Conservation (phyloP, 805 yeast genomes). For the Zygotorulaspora danielsina region DNA sequence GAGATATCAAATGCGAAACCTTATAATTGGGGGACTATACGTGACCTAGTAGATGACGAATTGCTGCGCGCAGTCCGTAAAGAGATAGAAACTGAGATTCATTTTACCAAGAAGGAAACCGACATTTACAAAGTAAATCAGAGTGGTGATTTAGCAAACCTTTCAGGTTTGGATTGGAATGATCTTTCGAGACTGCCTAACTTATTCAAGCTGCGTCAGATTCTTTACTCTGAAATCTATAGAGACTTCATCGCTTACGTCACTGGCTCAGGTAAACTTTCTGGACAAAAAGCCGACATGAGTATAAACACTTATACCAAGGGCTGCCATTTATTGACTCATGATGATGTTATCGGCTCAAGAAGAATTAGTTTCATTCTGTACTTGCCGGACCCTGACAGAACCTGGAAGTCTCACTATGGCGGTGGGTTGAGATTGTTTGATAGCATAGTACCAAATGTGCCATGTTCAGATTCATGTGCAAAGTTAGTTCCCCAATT, state of each 20-base stretch:
- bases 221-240: conserved; percentile 80
- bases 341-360: conserved; percentile 96
- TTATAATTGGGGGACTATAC: conserved; percentile 85
- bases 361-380: conserved; percentile 89
- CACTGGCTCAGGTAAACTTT: conserved; percentile 82
- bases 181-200: conserved; percentile 73
- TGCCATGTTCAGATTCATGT: conserved; percentile 74
- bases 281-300: conserved; percentile 90
- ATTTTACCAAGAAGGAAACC: conserved; percentile 92
- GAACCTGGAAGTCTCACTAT: conserved; percentile 81
- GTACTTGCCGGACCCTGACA: conserved; percentile 89
- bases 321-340: conserved; percentile 91
- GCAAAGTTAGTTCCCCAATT: conserved; percentile 81
- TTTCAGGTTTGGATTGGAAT: conserved; percentile 75
- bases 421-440: conserved; percentile 91
- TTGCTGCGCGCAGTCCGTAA: conserved; percentile 73
- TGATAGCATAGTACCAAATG: conserved; percentile 83
- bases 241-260: conserved; percentile 71
- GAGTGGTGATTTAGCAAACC: conserved; percentile 87
- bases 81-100: conserved; percentile 78
- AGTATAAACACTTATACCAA: conserved; percentile 85
- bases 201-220: conserved; percentile 73
- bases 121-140: conserved; percentile 92
- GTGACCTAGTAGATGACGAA: conserved; percentile 67
- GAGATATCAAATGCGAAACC: conserved; percentile 61